phyloP scores from a whole-genome alignment of 2,329 filamentous ascomycete genomes.

The Botryosphaeria dothidea region DNA sequence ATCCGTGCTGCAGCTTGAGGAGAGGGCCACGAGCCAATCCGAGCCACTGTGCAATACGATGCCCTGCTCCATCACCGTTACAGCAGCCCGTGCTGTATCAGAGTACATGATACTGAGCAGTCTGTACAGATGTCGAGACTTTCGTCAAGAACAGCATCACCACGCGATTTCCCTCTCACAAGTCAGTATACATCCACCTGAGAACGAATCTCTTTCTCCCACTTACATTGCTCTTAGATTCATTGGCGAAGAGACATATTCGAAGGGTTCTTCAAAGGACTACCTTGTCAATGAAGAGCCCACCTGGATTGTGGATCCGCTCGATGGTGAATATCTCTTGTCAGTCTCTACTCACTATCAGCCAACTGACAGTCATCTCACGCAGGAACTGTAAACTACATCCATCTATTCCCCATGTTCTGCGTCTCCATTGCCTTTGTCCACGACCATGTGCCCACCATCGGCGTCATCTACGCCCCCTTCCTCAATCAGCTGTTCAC shows the following conservation, averaged over 20 bases:
- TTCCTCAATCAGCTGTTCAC: constrained; percentile 70
- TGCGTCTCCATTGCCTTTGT: constrained; percentile 76
- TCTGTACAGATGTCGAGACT: constrained; percentile 65
- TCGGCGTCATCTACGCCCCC: constrained; percentile 73
- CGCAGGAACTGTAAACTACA: constrained; percentile 72
- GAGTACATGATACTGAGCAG: constrained; percentile 12
- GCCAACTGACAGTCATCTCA: constrained; percentile 4
- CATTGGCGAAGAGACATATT: constrained; percentile 76
- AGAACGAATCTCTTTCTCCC: neutral
- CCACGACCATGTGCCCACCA: constrained; percentile 58
- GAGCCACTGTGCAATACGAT: neutral
- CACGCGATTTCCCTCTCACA: constrained; percentile 64
- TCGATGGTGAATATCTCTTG: constrained; percentile 57
- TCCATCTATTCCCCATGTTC: constrained; percentile 78
- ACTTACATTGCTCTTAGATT: constrained; percentile 53
- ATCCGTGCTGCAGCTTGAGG: too few species aligned
- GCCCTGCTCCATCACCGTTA: neutral
- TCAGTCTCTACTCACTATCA: neutral
- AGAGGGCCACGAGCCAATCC: neutral
- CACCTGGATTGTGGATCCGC: constrained; percentile 76
- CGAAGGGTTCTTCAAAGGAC: constrained; percentile 64
- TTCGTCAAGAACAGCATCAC: constrained; percentile 66
- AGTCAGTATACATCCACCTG: constrained; percentile 50
- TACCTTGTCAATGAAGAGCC: constrained; percentile 67
- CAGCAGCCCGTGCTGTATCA: neutral